Evolutionary conservation across 1,284 basidiomycete species (phyloP), one percentile per base, ranked within the genome.

Genomic region (Acaromyces ingoldii): DNA sequence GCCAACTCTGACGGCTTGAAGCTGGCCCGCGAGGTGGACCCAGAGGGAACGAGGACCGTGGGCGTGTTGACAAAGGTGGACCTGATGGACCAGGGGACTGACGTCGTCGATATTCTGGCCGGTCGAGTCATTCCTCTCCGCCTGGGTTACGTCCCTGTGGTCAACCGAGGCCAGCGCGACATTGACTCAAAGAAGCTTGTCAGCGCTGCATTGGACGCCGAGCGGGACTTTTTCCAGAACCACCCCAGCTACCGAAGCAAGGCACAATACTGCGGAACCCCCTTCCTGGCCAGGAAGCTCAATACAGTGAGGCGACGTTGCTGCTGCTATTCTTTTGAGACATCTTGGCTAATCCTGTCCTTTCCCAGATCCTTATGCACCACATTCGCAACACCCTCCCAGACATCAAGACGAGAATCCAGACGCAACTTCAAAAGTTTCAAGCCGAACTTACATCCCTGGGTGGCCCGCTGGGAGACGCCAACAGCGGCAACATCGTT

Each of bases 1-100:
- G 93, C 93, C 53, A 98, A 98, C 79, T 96, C 92, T 21, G 93
- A 97, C 77, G 93, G 93, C 49, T 77, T 98, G 76, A 96, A 97
- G 80, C 79, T 97, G 79, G 93, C 92, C 36, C 82, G 93, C 57
- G 91, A 96, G 72, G 91, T 96, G 25, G 93, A 98, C 76, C 91
- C 92, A 0, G 93, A 97, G 55, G 93, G 93, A 43, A 79, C 85
- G 43, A 82, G 93, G 72, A 98, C 93, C 28, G 95, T 97, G 66
- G 93, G 93, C 82, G 93, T 97, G 17, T 79, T 98, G 72, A 97
- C 93, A 22, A 97, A 98, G 79, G 88, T 98, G 45, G 93, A 98
- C 76, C 80, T 97, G 60, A 97, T 97, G 93, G 93, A 97, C 79
- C 82, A 82, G 68, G 93, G 93, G 45, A 97, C 93, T 7, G 93